These are phyloP conservation scores for Phascolomyces articulosus DNA, from an alignment of 371 early-diverging fungal genomes.

Conservation along the genomic window DNA sequence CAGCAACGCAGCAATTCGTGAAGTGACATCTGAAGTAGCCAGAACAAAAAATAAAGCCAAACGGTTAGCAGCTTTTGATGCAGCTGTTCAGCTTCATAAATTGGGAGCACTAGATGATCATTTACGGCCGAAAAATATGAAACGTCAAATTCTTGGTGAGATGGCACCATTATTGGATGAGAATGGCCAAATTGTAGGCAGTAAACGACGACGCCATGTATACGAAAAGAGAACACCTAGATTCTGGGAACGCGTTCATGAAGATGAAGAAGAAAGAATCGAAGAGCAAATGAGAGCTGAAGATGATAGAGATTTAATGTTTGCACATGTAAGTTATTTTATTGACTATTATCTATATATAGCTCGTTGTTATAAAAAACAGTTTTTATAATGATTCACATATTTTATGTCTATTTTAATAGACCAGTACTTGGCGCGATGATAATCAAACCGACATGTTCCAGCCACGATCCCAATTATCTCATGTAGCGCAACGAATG, in stretches of 20 bases:
- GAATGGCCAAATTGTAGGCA: conserved; percentile 52
- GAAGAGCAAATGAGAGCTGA: conserved; percentile 5
- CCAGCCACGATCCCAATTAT: too few relatives aligned
- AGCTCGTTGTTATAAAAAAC: too few relatives aligned
- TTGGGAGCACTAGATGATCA: conserved; percentile 75
- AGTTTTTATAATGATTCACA: too few relatives aligned
- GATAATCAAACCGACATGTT: too few relatives aligned
- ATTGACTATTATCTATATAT: too few relatives aligned
- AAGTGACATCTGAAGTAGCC: conserved; percentile 57
- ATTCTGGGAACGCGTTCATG: conserved; percentile 38
- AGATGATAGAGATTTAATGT: conserved; percentile 6
- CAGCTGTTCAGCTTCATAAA: conserved; percentile 66
- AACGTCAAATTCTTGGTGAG: conserved; percentile 43
- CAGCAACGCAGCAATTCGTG: conserved; percentile 64
- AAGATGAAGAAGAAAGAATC: conserved; percentile 20
- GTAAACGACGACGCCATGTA: conserved; percentile 39
- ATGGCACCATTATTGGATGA: conserved; percentile 43
- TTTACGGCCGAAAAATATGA: conserved; percentile 58
- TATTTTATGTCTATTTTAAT: too few relatives aligned
- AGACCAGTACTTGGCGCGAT: too few relatives aligned
- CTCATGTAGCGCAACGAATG: too few relatives aligned
- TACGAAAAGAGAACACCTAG: conserved; percentile 46
- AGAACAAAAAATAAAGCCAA: conserved; percentile 70
- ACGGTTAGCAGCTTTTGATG: conserved; percentile 72
- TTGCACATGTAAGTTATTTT: neutral